Percentiles rank a stretch among this genome's conserved stretches.
Conservation (phyloP, 345 rosid genomes). For the Brassica juncea region DNA sequence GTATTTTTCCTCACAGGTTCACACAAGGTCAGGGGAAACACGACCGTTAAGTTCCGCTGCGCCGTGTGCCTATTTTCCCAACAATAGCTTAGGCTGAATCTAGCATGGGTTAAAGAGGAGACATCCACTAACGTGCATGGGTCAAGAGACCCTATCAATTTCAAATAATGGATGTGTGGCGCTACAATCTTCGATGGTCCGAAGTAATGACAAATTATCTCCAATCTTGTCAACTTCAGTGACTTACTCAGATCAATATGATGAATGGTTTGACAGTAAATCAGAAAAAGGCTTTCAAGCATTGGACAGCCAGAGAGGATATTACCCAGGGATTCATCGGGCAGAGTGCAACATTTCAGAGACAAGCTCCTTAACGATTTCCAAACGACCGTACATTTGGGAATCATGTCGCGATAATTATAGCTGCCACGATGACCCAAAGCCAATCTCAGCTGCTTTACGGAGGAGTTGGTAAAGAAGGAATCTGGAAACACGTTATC, state of each 20-base stretch:
- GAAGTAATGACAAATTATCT: not conserved
- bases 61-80: too few species aligned
- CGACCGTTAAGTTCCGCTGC: too few species aligned
- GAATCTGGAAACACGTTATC: not conserved
- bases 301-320: not conserved
- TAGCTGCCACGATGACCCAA: not conserved
- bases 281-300: not conserved
- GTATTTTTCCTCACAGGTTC: too few species aligned
- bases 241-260: not conserved
- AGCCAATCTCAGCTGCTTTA: not conserved
- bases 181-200: not conserved
- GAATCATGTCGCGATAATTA: not conserved
- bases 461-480: not conserved
- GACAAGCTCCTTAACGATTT: not conserved
- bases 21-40: too few species aligned
- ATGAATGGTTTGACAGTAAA: not conserved
- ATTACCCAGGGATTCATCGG: not conserved
- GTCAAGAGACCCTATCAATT: not conserved
- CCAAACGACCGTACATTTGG: not conserved
- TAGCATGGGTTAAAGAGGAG: not conserved
- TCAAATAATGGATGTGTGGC: not conserved
- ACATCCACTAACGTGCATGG: not conserved
- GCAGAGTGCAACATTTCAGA: not conserved
- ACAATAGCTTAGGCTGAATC: not conserved
- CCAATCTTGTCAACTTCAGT: not conserved